Percentiles rank a stretch among this genome's conserved stretches.
phyloP scores from a whole-genome alignment of 2,329 filamentous ascomycete genomes.

The Aspergillus tamarii region DNA sequence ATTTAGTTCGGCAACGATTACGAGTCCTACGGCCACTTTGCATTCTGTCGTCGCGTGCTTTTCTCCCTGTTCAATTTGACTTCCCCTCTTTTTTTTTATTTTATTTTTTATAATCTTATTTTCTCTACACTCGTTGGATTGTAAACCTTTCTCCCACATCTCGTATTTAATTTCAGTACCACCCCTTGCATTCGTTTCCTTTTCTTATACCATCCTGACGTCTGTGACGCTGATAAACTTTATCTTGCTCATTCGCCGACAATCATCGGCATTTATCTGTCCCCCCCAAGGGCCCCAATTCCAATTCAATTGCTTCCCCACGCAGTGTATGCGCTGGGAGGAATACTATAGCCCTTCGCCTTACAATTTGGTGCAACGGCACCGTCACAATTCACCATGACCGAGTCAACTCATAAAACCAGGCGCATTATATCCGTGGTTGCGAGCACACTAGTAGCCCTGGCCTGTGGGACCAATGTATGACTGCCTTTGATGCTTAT shows the following conservation, averaged over 20 bases:
- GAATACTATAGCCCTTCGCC: not conserved
- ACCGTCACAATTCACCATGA: constrained; percentile 25
- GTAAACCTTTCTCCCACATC: not conserved
- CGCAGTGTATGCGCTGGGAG: not conserved
- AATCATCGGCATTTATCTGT: constrained; percentile 1
- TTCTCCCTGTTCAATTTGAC: not conserved
- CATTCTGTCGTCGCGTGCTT: constrained; percentile 6
- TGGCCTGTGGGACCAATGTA: constrained; percentile 93
- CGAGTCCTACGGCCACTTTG: constrained; percentile 14
- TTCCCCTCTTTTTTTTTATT: not conserved
- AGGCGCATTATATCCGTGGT: constrained; percentile 80
- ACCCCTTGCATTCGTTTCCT: constrained; percentile 4
- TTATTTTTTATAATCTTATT: not conserved
- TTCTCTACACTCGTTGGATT: not conserved
- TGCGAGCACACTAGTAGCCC: constrained; percentile 79
- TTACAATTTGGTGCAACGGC: constrained; percentile 1
- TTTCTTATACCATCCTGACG: constrained; percentile 2
- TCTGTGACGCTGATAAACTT: constrained; percentile 8
- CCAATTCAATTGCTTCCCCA: not conserved
- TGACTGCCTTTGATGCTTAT: constrained; percentile 11
- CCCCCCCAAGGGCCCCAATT: not conserved
- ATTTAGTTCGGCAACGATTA: not conserved
- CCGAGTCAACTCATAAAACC: constrained; percentile 32
- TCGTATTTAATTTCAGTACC: not conserved
- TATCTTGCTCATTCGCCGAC: constrained; percentile 8